Percentiles rank a stretch among this genome's conserved stretches.
phyloP scores from a whole-genome alignment of 1,284 basidiomycete species.

The Ustilago crameri region DNA sequence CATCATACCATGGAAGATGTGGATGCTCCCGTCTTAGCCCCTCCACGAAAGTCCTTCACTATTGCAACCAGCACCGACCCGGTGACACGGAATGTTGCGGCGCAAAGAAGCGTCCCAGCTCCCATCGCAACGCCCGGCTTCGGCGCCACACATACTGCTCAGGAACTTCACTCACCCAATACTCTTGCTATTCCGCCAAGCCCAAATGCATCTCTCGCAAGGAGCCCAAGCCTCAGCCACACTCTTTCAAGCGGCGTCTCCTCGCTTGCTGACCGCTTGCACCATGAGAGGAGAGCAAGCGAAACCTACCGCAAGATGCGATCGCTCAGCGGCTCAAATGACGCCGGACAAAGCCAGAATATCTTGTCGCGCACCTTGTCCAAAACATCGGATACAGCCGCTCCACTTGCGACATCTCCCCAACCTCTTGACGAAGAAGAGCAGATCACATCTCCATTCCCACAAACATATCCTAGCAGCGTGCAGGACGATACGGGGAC shows the following conservation, averaged over 20 bases:
- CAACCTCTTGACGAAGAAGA: constrained; percentile 9
- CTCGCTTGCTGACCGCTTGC: constrained; percentile 25
- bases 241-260: constrained; percentile 26
- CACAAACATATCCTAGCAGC: background rate
- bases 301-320: constrained; percentile 36
- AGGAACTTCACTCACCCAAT: constrained; percentile 1
- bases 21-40: constrained; percentile 21
- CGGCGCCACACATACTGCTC: constrained; percentile 9
- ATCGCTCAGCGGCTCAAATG: constrained; percentile 17
- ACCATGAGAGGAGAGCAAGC: constrained; percentile 38
- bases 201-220: constrained; percentile 18
- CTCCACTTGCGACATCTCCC: constrained; percentile 14
- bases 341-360: background rate
- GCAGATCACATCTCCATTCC: background rate
- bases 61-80: constrained; percentile 24
- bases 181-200: constrained; percentile 7
- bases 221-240: constrained; percentile 19
- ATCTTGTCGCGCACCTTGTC: constrained; percentile 19
- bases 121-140: constrained; percentile 21
- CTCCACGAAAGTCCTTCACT: constrained; percentile 42
- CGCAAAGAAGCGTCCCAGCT: constrained; percentile 16
- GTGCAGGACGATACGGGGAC: no score
- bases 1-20: constrained; percentile 39
- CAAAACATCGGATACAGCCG: constrained; percentile 1
- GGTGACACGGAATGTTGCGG: constrained; percentile 22